A percentile compares a stretch with the other conserved stretches of the same genome.
Conservation (phyloP, 306 rosid species). For the Gleditsia sinensis region DNA sequence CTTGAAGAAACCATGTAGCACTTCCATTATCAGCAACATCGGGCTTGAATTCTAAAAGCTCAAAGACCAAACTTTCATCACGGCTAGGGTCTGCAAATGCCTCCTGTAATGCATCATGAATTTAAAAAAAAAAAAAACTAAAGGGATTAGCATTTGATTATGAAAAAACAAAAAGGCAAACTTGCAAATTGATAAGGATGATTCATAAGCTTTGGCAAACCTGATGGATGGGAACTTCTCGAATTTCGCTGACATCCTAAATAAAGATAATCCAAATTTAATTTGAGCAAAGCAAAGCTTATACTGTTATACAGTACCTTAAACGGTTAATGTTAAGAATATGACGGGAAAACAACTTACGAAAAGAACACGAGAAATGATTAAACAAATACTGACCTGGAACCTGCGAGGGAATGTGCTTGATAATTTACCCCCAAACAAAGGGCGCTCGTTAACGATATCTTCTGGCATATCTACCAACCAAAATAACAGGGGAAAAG, state of each 20-base stretch:
- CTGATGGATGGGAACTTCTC: slow-evolving; percentile 93
- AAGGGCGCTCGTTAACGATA: slow-evolving; percentile 43
- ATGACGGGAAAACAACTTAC: background rate
- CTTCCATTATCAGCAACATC: slow-evolving; percentile 77
- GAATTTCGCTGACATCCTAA: slow-evolving; percentile 78
- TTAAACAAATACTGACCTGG: slow-evolving; percentile 50
- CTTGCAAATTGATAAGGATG: background rate
- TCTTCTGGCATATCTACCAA: slow-evolving; percentile 54
- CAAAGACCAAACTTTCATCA: slow-evolving; percentile 85
- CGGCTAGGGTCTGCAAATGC: slow-evolving; percentile 73
- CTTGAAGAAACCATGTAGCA: slow-evolving; percentile 92
- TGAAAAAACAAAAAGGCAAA: background rate
- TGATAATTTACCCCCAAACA: slow-evolving; percentile 72
- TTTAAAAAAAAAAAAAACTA: slow-evolving; percentile 16
- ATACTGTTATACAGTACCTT: background rate
- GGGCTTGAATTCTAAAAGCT: slow-evolving; percentile 69
- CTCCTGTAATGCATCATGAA: slow-evolving; percentile 50
- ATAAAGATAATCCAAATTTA: slow-evolving; percentile 13
- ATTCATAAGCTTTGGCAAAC: slow-evolving; percentile 33
- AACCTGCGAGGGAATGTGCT: slow-evolving; percentile 70
- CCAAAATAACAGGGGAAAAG: background rate
- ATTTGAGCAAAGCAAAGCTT: slow-evolving; percentile 18
- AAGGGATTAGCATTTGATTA: background rate
- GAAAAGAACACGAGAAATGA: background rate
- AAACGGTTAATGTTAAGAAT: background rate